These are phyloP conservation scores for Nymphaea thermarum DNA, from an alignment of 164 flowering plant species.

Conservation along the genomic window DNA sequence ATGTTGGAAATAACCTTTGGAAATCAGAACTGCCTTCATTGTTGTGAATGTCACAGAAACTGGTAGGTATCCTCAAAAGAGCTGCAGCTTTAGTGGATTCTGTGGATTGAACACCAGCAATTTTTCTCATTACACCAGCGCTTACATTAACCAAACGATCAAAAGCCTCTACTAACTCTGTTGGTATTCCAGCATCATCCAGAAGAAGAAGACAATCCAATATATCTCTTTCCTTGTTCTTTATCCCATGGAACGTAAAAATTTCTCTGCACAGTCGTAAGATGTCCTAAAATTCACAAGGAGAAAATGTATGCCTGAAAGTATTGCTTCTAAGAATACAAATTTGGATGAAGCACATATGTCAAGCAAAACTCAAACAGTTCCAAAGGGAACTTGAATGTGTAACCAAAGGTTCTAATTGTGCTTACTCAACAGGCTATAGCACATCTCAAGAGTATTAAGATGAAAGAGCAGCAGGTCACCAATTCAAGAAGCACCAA, in stretches of 20 bases:
- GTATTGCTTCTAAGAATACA: not conserved
- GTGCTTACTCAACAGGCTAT: too few relatives aligned
- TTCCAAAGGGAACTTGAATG: too few relatives aligned
- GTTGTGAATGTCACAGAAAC: conserved; percentile 29
- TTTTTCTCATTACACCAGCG: conserved; percentile 62
- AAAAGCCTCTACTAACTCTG: conserved; percentile 23
- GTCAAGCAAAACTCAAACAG: too few relatives aligned
- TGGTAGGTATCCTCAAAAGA: conserved; percentile 54
- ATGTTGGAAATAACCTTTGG: conserved; percentile 37
- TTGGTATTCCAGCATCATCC: conserved; percentile 47
- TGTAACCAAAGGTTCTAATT: too few relatives aligned
- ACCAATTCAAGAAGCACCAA: too few relatives aligned
- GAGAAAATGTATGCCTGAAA: not conserved
- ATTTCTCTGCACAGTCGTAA: conserved; percentile 49
- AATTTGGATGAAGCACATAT: too few relatives aligned
- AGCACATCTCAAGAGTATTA: too few relatives aligned
- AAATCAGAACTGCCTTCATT: conserved; percentile 20
- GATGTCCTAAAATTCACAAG: not conserved
- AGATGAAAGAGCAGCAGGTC: too few relatives aligned
- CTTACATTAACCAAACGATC: conserved; percentile 43
- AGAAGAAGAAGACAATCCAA: conserved; percentile 62
- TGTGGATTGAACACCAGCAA: conserved; percentile 64
- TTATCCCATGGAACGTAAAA: conserved; percentile 27
- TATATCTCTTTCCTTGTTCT: conserved; percentile 14
- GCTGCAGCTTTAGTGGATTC: conserved; percentile 75